Conservation (phyloP, 192 early-diverging fungal species). For the Backusella westeae region DNA sequence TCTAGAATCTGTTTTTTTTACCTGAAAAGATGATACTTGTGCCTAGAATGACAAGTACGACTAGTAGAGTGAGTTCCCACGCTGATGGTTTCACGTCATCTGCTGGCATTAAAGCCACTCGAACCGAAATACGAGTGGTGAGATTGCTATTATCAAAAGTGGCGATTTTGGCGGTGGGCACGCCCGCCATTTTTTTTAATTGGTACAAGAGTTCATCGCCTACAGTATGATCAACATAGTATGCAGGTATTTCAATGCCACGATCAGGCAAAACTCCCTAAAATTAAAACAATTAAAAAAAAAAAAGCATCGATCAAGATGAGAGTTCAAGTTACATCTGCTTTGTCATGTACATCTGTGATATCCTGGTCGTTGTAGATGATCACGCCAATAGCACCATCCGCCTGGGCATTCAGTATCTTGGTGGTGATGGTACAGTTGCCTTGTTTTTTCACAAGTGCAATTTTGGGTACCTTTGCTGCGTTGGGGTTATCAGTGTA, state of each 20-base stretch:
- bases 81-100: slow-evolving; percentile 28
- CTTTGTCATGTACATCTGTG: not conserved
- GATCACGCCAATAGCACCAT: slow-evolving; percentile 31
- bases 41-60: slow-evolving; percentile 42
- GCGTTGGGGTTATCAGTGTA: not conserved
- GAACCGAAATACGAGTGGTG: slow-evolving; percentile 15
- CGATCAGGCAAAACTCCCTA: slow-evolving; percentile 20
- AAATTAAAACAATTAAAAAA: not conserved
- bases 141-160: not conserved
- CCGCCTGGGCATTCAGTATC: slow-evolving; percentile 30
- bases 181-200: slow-evolving; percentile 4
- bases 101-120: slow-evolving; percentile 27
- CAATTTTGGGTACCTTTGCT: slow-evolving; percentile 17
- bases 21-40: slow-evolving; percentile 43
- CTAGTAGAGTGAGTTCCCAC: slow-evolving; percentile 50
- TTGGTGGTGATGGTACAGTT: slow-evolving; percentile 36
- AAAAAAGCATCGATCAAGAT: too few species aligned
- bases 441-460: slow-evolving; percentile 2
- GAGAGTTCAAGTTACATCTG: not conserved
- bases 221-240: slow-evolving; percentile 20
- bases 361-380: slow-evolving; percentile 33
- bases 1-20: slow-evolving; percentile 8
- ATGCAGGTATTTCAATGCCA: slow-evolving; percentile 20
- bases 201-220: slow-evolving; percentile 13
- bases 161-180: not conserved